Base-by-base conservation (phyloP, 2,329 filamentous ascomycete genomes). In the Paracoccidioides brasiliensis region DNA sequence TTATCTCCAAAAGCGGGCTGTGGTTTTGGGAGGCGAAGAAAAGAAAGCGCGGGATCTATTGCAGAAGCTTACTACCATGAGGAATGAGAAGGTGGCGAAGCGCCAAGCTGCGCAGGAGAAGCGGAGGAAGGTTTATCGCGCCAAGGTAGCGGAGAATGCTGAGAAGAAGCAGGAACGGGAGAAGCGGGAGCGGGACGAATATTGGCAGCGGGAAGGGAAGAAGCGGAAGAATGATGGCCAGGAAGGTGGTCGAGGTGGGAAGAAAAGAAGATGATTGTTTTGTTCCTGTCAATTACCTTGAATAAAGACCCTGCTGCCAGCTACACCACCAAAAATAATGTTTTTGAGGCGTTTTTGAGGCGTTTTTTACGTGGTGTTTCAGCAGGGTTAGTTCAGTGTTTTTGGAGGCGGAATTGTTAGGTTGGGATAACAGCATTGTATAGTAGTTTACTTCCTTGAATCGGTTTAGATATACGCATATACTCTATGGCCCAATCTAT, bases 1-100 rank as follows among this genome's bases (percentile, higher is more conserved):
- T 28, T 98, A 98, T 70, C 78, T 95, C 78, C 89, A 95, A 76
- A 96, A 96, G 76, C 86, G 93, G 8, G 93, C 91, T 12, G 89
- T 97, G n/a, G 82, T 95, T 30, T 73, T 88, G 14, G 79, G 85
- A 10, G 84, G 84, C 32, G 91, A 97, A 70, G 93, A 98, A 79
- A 89, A 86, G 78, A 86, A 85, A 70, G 90, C 90, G 4, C 79
- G 93, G 37, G 84, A 90, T 63, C 76, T 98, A 61, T 85, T 98
- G 83, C 87, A 95, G 75, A 93, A 96, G 77, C 80, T 98, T 53
- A 86, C 88, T 66, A 91, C 90, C 14, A 76, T 98, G 66, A 78
- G 90, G 62, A 95, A 94, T 66, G 93, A 97, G 67, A 93, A 94
- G 70, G 81, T 85, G 35, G 88, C 87, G 63, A 94, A 93, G 77